A percentile compares a stretch with the other conserved stretches of the same genome.
Evolutionary conservation across 495 filamentous ascomycete genomes (phyloP).

Genomic region (Neurospora pannonica): DNA sequence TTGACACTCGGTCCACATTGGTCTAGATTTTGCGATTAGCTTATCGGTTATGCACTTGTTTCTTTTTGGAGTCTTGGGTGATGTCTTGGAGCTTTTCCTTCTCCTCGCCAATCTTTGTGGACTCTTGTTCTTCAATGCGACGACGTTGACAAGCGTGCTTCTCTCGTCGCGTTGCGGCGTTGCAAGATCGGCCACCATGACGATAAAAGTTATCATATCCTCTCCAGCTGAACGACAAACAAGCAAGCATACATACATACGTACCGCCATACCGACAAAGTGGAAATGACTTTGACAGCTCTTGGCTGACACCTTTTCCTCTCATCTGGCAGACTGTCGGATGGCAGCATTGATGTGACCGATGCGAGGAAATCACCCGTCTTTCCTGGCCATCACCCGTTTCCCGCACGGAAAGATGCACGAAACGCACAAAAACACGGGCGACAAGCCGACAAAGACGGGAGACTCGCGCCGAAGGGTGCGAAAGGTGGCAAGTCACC

Average conservation of each 20-base stretch:
- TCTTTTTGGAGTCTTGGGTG: neutral
- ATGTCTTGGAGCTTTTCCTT: neutral
- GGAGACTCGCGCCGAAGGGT: neutral
- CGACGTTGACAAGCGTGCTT: neutral
- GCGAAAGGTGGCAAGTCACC: neutral
- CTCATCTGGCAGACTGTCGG: neutral
- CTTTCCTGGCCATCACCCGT: neutral
- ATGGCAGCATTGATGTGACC: neutral
- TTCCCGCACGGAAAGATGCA: neutral
- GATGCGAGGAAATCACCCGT: neutral
- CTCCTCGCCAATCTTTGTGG: neutral
- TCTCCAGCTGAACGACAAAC: neutral
- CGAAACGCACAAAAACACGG: neutral
- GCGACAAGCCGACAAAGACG: neutral
- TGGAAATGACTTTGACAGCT: neutral
- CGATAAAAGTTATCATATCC: neutral
- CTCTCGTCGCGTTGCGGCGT: neutral
- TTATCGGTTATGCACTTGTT: neutral
- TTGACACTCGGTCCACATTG: neutral
- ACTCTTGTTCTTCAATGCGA: neutral
- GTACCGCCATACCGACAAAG: neutral
- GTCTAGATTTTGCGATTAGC: neutral
- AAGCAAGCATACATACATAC: neutral
- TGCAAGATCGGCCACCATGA: neutral
- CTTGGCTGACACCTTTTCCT: neutral